Conservation (phyloP, 768 basidiomycete species). For the Auriscalpium vulgare region DNA sequence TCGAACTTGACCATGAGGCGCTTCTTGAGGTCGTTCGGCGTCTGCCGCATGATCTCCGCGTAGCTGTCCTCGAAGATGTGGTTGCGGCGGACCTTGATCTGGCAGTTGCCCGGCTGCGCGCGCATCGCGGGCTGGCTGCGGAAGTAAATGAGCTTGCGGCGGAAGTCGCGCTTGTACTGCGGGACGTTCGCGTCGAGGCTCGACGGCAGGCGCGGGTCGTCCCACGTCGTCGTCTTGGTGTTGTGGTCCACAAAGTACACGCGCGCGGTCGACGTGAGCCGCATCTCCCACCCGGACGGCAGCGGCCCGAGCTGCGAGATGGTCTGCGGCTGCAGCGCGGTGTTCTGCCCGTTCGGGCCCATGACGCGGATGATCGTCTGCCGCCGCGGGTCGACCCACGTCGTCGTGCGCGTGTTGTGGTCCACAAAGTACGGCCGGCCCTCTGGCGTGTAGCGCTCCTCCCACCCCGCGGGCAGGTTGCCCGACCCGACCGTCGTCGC, state of each 20-base stretch:
- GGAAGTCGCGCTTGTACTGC: conserved; percentile 99
- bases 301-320: conserved; percentile 95
- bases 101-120: conserved; percentile 96
- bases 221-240: conserved; percentile 99
- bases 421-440: conserved; percentile 99
- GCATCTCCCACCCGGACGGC: conserved; percentile 99
- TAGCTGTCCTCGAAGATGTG: conserved; percentile 99
- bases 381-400: conserved; percentile 99
- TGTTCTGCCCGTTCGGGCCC: conserved; percentile 85
- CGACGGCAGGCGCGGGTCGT: conserved; percentile 93
- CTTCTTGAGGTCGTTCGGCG: conserved; percentile 97
- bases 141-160: conserved; percentile 99
- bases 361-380: conserved; percentile 96
- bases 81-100: conserved; percentile 96
- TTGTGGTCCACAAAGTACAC: conserved; percentile 99
- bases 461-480: conserved; percentile 94
- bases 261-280: conserved; percentile 92
- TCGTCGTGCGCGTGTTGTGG: conserved; percentile 98
- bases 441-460: conserved; percentile 97
- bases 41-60: conserved; percentile 99
- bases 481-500: conserved; percentile 72
- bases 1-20: conserved; percentile 99
- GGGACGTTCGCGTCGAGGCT: conserved; percentile 95
- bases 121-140: conserved; percentile 97
- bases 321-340: conserved; percentile 86